Base-by-base conservation (phyloP, 2,329 filamentous ascomycete genomes). In the Nemania abortiva region DNA sequence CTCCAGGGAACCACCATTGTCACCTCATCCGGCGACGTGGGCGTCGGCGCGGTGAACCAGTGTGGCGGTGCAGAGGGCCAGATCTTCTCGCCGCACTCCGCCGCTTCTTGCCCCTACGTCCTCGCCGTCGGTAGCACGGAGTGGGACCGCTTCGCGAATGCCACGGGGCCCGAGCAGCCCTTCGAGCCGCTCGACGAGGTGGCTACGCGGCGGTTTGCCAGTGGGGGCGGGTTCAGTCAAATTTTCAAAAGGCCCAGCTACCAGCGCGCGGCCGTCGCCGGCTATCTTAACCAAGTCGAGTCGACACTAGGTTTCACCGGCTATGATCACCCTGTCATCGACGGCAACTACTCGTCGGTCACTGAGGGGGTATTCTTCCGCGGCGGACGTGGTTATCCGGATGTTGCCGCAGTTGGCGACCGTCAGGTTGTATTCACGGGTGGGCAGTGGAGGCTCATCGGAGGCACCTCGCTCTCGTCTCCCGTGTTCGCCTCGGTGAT, bases 331-430 rank as follows among this genome's bases (percentile, higher is more conserved):
- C 42, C 42, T 20, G 42, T 47, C 42, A 20, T 47, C 15, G 42
- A 47, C 42, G 42, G 42, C 10, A 47, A 47, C 18, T 47, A 47
- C 42, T 47, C 42, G 42, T 18, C 42, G 42, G 42, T 47, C 42
- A 20, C 42, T 20, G 42, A 47, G 42, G 42, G 42, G 6, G 42
- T 47, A 20, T 47, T 47, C 42, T 47, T 47, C 42, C 42, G 42
- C 42, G 42, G 42, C 42, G 42, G 42, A 47, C 42, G 42, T 47
- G 42, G 42, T 20, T 47, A 47, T 47, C 42, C 42, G 42, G 42
- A 47, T 47, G 42, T 47, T 47, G 42, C 42, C 18, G 42, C 42
- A 20, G 42, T 47, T 20, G 42, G 42, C 42, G 42, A 47, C 42
- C 42, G 42, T 18, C 42, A 47, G 42, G 42, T 47, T 20, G 42